Evolutionary conservation across 495 filamentous ascomycete genomes (phyloP).

Genomic region (Geoglossum glabrum): DNA sequence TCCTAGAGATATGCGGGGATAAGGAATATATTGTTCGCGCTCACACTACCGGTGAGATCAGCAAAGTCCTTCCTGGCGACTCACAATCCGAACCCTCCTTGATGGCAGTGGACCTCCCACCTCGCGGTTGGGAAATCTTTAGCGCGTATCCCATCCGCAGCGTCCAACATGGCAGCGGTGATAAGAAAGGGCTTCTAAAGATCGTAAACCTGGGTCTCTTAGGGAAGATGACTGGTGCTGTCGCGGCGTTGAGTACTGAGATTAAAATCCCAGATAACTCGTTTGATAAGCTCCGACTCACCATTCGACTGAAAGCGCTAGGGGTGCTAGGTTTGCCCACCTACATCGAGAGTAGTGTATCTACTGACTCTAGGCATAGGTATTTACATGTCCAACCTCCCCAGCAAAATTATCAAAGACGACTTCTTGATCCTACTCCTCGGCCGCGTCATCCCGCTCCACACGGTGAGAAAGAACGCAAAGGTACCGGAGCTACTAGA

Average conservation of each 20-base stretch:
- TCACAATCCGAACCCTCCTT: slow-evolving; percentile 14
- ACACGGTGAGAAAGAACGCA: slow-evolving; percentile 41
- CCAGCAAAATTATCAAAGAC: slow-evolving; percentile 33
- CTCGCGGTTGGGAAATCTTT: slow-evolving; percentile 63
- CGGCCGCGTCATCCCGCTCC: slow-evolving; percentile 42
- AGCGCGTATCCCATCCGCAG: slow-evolving; percentile 43
- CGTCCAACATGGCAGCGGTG: slow-evolving; percentile 26
- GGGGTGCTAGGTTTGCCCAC: slow-evolving; percentile 43
- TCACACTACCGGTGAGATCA: slow-evolving; percentile 46
- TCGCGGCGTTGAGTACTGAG: slow-evolving; percentile 44
- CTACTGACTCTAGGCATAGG: slow-evolving; percentile 20
- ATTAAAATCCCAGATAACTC: slow-evolving; percentile 15
- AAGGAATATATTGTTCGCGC: slow-evolving; percentile 49
- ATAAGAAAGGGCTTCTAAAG: slow-evolving; percentile 13
- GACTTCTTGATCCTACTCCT: slow-evolving; percentile 61
- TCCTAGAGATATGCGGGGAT: slow-evolving; percentile 41
- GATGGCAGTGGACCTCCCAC: slow-evolving; percentile 37
- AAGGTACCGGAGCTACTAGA: slow-evolving; percentile 40
- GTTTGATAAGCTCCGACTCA: slow-evolving; percentile 34
- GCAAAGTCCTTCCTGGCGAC: slow-evolving; percentile 23
- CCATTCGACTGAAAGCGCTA: slow-evolving; percentile 56
- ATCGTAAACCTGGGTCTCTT: slow-evolving; percentile 62
- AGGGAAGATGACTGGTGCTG: slow-evolving; percentile 76
- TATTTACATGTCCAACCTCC: slow-evolving; percentile 49
- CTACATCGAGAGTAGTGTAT: neutral